Percentiles rank a stretch among this genome's conserved stretches.
These are phyloP conservation scores for Chlorophyllum brunneum DNA, from an alignment of 768 basidiomycete genomes.

Conservation along the genomic window DNA sequence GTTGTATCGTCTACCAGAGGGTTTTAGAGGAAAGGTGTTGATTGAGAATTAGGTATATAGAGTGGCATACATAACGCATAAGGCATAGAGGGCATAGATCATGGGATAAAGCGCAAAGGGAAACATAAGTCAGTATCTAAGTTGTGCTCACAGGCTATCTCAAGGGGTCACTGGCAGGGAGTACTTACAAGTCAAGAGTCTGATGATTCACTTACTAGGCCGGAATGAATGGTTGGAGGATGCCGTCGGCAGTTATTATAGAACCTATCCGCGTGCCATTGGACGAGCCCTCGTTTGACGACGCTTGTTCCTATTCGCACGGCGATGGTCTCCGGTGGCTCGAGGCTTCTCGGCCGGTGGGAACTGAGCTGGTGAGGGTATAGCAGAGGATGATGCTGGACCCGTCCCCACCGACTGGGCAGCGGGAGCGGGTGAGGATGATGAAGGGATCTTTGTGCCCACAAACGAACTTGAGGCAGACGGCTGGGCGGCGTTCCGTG, in stretches of 20 bases:
- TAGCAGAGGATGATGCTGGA: too few relatives aligned
- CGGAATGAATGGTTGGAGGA: neutral
- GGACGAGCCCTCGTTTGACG: neutral
- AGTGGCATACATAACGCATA: neutral
- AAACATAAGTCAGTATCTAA: conserved; percentile 8
- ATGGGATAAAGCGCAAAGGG: neutral
- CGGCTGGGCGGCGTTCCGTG: neutral
- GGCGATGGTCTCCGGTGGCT: too few relatives aligned
- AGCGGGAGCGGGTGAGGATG: too few relatives aligned
- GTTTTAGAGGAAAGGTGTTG: neutral
- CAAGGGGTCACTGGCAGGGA: too few relatives aligned
- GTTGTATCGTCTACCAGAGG: too few relatives aligned
- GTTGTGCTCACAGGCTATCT: too few relatives aligned
- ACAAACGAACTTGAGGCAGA: too few relatives aligned
- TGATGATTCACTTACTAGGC: neutral
- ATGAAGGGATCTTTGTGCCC: too few relatives aligned
- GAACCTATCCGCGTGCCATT: conserved; percentile 3
- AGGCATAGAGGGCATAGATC: neutral
- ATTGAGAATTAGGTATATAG: neutral
- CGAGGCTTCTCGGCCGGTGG: too few relatives aligned
- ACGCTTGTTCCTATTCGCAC: too few relatives aligned
- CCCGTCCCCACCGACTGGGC: too few relatives aligned
- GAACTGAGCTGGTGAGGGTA: too few relatives aligned
- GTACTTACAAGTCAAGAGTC: neutral
- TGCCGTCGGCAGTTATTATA: neutral